A percentile compares a stretch with the other conserved stretches of the same genome.
phyloP scores from a whole-genome alignment of 2,329 filamentous ascomycete species.

The Rhexocercosporidium sp. region DNA sequence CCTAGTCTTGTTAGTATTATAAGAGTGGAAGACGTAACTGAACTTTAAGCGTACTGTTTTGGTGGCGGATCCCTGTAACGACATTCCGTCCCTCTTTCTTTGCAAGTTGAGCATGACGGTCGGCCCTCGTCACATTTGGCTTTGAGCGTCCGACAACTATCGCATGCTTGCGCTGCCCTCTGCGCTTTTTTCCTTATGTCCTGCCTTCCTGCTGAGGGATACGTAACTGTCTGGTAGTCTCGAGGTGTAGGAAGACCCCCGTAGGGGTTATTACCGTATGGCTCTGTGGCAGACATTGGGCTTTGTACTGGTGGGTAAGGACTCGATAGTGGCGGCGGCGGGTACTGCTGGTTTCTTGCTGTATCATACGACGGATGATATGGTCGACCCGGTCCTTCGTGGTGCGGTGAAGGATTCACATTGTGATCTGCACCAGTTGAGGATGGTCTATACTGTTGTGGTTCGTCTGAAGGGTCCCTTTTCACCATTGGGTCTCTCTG shows the following conservation, averaged over 20 bases:
- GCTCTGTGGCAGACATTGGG: slow-evolving; percentile 38
- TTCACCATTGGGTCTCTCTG: slow-evolving; percentile 60
- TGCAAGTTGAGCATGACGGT: slow-evolving; percentile 79
- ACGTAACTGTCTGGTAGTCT: slow-evolving; percentile 34
- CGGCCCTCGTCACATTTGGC: slow-evolving; percentile 90
- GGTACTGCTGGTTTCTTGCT: slow-evolving; percentile 27
- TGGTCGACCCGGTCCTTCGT: slow-evolving; percentile 33
- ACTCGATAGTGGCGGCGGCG: slow-evolving; percentile 12
- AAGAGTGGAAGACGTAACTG: background rate
- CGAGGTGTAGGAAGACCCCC: slow-evolving; percentile 30
- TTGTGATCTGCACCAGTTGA: slow-evolving; percentile 38
- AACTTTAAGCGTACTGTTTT: slow-evolving; percentile 73
- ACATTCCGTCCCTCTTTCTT: slow-evolving; percentile 82
- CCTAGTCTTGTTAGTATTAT: slow-evolving; percentile 34
- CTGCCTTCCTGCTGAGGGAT: slow-evolving; percentile 25
- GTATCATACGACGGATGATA: slow-evolving; percentile 34
- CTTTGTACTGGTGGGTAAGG: slow-evolving; percentile 35
- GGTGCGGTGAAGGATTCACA: slow-evolving; percentile 33
- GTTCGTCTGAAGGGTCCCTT: slow-evolving; percentile 51
- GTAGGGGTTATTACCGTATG: slow-evolving; percentile 31
- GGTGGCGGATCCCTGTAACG: slow-evolving; percentile 90
- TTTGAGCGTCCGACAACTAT: slow-evolving; percentile 85
- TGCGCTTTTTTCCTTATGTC: slow-evolving; percentile 38
- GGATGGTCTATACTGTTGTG: slow-evolving; percentile 44
- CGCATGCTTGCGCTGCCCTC: slow-evolving; percentile 72